phyloP scores from a whole-genome alignment of 306 rosid genomes.

The Nissolia schottii region DNA sequence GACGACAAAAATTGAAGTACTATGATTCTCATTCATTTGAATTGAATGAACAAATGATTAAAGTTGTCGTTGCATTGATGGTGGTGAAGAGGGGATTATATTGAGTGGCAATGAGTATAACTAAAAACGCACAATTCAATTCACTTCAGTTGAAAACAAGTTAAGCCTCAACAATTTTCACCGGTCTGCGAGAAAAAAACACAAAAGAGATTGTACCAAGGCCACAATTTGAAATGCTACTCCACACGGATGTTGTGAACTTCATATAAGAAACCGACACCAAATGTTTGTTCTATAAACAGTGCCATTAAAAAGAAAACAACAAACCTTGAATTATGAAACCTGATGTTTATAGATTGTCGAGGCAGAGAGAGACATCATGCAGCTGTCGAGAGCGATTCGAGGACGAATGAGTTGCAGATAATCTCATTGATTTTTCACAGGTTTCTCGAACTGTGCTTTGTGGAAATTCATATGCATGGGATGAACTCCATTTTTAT shows the following conservation, averaged over 20 bases:
- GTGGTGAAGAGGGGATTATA: too few species aligned
- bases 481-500: neutral
- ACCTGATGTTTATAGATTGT: neutral
- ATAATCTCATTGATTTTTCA: constrained; percentile 11
- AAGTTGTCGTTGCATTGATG: neutral
- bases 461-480: neutral
- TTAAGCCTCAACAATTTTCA: neutral
- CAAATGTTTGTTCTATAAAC: too few species aligned
- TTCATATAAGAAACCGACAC: too few species aligned
- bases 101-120: neutral
- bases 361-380: neutral
- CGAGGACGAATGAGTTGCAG: neutral
- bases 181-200: neutral
- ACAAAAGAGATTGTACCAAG: neutral
- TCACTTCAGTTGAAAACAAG: neutral
- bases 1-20: neutral
- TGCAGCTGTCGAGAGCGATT: too few species aligned
- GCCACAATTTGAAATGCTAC: too few species aligned
- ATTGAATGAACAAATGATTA: neutral
- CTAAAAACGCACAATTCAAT: neutral
- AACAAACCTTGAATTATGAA: neutral
- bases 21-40: neutral
- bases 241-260: too few species aligned
- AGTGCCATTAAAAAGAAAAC: too few species aligned
- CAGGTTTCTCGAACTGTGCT: neutral